Conservation (phyloP, 163 green algal species). For the Scenedesmus sp. region DNA sequence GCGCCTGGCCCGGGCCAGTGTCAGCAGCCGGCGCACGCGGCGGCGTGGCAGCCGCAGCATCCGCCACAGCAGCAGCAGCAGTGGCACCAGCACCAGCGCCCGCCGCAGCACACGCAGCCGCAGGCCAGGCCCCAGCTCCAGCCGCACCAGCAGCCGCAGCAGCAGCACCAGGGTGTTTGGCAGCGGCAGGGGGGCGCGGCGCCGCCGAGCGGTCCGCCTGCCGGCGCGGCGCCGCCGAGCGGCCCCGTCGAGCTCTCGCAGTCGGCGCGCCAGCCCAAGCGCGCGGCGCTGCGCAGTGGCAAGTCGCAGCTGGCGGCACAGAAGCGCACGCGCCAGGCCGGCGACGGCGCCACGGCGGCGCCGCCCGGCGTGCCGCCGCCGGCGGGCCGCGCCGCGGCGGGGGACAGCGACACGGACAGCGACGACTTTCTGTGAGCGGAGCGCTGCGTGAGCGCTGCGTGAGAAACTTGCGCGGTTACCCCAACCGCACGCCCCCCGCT, state of each 20-base stretch:
- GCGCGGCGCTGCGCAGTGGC: constrained; percentile 5
- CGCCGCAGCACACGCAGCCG: not conserved
- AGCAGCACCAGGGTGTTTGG: not conserved
- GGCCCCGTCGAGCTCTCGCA: constrained; percentile 43
- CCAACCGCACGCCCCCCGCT: too few species aligned
- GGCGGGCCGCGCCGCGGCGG: too few species aligned
- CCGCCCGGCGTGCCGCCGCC: too few species aligned
- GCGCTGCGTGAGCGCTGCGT: too few species aligned
- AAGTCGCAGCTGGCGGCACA: constrained; percentile 29
- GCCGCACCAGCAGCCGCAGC: constrained; percentile 13
- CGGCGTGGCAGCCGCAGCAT: not conserved
- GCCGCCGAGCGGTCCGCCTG: too few species aligned
- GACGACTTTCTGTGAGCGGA: too few species aligned
- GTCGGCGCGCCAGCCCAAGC: constrained; percentile 38
- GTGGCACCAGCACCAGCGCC: not conserved
- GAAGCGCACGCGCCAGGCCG: constrained; percentile 27
- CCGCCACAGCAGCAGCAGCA: constrained; percentile 21
- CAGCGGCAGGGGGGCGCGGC: not conserved
- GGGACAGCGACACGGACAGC: too few species aligned
- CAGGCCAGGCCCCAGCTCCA: not conserved
- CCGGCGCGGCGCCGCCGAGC: too few species aligned
- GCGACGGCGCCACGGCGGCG: too few species aligned
- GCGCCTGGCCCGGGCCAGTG: not conserved
- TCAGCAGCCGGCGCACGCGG: not conserved
- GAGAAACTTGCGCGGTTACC: too few species aligned